Evolutionary conservation across 1,139 yeast genomes (phyloP).

Genomic region (Kodamaea sp.): DNA sequence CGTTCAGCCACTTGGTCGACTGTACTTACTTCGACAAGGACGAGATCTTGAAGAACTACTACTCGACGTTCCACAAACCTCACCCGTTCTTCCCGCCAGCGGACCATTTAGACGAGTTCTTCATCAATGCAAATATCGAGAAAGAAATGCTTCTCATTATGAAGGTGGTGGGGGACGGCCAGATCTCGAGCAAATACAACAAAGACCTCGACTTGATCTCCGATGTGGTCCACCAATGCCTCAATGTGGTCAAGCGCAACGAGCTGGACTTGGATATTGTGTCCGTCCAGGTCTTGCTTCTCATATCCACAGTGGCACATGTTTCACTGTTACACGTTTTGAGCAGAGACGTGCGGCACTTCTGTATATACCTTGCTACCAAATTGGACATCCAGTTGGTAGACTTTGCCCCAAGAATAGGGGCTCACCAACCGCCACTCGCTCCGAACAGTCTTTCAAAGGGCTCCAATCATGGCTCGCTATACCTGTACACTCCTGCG

Average conservation of each 20-base stretch:
- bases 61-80: conserved; percentile 35
- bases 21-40: conserved; percentile 10
- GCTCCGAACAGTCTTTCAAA: background rate
- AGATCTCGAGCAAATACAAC: conserved; percentile 34
- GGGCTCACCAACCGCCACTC: no score
- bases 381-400: conserved; percentile 35
- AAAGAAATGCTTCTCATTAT: conserved; percentile 43
- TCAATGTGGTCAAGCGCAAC: conserved; percentile 29
- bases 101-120: conserved; percentile 29
- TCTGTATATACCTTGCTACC: conserved; percentile 36
- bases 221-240: conserved; percentile 33
- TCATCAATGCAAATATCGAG: conserved; percentile 30
- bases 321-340: conserved; percentile 49
- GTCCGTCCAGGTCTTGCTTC: conserved; percentile 39
- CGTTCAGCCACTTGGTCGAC: conserved; percentile 5
- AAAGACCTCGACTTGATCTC: conserved; percentile 32
- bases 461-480: no score
- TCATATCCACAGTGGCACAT: conserved; percentile 44
- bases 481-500: no score
- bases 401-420: no score
- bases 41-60: conserved; percentile 36
- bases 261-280: conserved; percentile 32
- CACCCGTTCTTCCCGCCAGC: conserved; percentile 49
- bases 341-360: conserved; percentile 38
- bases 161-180: conserved; percentile 50